phyloP scores from a whole-genome alignment of 1,284 basidiomycete genomes.

The Puccinia polysora region DNA sequence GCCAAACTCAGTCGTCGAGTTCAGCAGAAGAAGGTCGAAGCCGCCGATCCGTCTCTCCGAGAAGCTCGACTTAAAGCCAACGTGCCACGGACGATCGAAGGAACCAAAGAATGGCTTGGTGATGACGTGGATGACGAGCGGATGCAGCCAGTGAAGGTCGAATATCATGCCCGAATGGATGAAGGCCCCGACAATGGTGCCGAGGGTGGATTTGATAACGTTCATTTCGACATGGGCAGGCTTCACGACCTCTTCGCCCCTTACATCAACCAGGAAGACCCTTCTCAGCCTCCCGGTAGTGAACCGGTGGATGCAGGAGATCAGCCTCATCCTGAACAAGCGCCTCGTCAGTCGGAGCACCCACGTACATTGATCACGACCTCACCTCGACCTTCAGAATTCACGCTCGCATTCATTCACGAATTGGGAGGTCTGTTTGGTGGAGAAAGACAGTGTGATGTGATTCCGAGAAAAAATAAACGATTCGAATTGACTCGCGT shows the following conservation, averaged over 20 bases:
- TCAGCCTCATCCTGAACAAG: slow-evolving; percentile 49
- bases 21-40: slow-evolving; percentile 29
- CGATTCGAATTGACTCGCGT: slow-evolving; percentile 90
- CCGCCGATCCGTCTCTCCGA: slow-evolving; percentile 16
- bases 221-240: slow-evolving; percentile 38
- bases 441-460: slow-evolving; percentile 67
- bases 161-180: slow-evolving; percentile 4
- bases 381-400: slow-evolving; percentile 33
- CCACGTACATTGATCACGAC: slow-evolving; percentile 37
- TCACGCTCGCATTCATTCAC: slow-evolving; percentile 41
- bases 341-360: slow-evolving; percentile 59
- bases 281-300: slow-evolving; percentile 49
- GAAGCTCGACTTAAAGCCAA: slow-evolving; percentile 17
- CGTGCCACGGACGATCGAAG: slow-evolving; percentile 29
- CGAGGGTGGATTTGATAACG: slow-evolving; percentile 17
- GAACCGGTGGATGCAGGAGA: slow-evolving; percentile 52
- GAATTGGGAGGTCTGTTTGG: slow-evolving; percentile 88
- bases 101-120: slow-evolving; percentile 34
- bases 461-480: slow-evolving; percentile 81
- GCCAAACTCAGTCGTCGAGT: slow-evolving; percentile 14
- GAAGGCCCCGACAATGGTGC: slow-evolving; percentile 1
- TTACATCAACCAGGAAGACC: slow-evolving; percentile 42
- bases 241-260: slow-evolving; percentile 31
- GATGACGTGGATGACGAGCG: slow-evolving; percentile 28
- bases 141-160: slow-evolving; percentile 30